Base-by-base conservation (phyloP, 257 asterid species). In the Capsicum chinense region DNA sequence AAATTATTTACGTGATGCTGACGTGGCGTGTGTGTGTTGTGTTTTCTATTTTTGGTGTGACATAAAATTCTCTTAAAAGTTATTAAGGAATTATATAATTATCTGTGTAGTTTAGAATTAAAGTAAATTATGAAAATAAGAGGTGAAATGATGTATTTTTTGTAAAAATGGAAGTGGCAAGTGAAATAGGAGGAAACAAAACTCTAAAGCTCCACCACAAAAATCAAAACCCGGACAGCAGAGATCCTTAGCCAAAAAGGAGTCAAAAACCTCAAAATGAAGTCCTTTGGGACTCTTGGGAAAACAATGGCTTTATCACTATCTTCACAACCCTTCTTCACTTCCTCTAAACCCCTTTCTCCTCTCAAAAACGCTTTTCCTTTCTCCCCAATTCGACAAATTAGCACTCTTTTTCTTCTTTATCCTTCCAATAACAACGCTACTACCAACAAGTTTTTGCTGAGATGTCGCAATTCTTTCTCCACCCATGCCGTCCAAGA, bases 401-500 rank as follows among this genome's bases (percentile, higher is more conserved):
- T 74, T 33, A 44, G 64, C 83, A 58, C 59, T 11, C 37, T 83
- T 1, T 84, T 83, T 67, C 48, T 90, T 6, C 5, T 86, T 47
- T 70, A 80, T 70, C 85, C 90, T 1, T 70, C 84, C 15, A 14
- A 54, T 13, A 82, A 19, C 67, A 76, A 44, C 48, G 42, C 7
- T 48, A 14, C 54, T 2, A 6, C 68, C 9, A 69, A 56, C n/a
- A 84, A 13, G 69, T 69, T 44, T 44, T 44, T 71, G 47, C 87
- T 74, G 44, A 69, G 79, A 79, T 67, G 93, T 12, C 87, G 83
- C 79, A 89, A 91, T 56, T n/a, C 84, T 26, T 83, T 83, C 21
- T 15, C 80, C 3, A 59, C 83, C 26, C 16, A 39, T 66, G 95
- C 94, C 84, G 89, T 93, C 62, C 88, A 90, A 3, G 92, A 88